Evolutionary conservation across 78 protist species (phyloP).

Genomic region (Emiliania huxleyi): DNA sequence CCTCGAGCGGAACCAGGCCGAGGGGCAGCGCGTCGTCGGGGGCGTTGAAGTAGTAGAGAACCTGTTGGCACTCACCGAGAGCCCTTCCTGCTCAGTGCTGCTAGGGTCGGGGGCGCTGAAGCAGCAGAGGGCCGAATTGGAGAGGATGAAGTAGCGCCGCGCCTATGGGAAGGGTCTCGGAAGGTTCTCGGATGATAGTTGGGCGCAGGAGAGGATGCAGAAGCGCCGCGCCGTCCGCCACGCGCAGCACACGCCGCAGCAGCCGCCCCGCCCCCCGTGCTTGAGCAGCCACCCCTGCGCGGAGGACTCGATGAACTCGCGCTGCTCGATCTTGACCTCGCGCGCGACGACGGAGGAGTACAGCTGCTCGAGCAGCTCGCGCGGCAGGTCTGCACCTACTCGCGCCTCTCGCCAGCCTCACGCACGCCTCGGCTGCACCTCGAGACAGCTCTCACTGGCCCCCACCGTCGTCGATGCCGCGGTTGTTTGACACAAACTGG

Average conservation of each 20-base stretch:
- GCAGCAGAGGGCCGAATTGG: not conserved
- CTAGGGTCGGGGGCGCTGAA: not conserved
- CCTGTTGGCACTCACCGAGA: too few species aligned
- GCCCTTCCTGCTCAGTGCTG: too few species aligned
- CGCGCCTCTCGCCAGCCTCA: too few species aligned
- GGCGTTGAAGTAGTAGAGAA: not conserved
- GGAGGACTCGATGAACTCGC: not conserved
- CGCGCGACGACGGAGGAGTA: not conserved
- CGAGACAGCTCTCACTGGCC: too few species aligned
- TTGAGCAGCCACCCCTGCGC: not conserved
- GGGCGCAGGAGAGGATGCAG: not conserved
- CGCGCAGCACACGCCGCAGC: not conserved
- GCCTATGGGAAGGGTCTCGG: too few species aligned
- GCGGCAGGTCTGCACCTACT: not conserved
- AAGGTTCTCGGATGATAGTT: too few species aligned
- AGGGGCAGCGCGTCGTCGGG: not conserved
- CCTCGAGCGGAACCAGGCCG: not conserved
- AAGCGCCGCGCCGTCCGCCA: not conserved
- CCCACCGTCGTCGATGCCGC: not conserved
- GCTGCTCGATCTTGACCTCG: not conserved
- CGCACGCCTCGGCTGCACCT: too few species aligned
- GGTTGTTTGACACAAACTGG: not conserved
- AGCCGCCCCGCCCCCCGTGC: not conserved
- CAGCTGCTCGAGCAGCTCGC: not conserved
- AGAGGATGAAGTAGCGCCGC: not conserved